Conservation (phyloP, 805 yeast species). For the Kodamaea sagamina region DNA sequence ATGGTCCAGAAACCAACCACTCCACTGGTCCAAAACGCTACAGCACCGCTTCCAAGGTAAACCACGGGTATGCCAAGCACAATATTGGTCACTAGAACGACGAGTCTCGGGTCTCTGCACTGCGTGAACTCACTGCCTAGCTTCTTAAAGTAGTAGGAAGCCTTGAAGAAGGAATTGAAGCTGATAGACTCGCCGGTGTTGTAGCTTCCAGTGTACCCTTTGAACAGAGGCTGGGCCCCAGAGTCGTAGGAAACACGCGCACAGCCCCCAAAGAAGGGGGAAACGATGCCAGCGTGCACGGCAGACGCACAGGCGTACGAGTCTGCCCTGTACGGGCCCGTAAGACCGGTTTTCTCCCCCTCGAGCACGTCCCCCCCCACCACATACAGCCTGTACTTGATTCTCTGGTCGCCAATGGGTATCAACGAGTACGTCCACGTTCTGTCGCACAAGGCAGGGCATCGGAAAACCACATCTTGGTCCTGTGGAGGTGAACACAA, state of each 20-base stretch:
- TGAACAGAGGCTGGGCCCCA: slow-evolving; percentile 47
- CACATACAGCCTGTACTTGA: slow-evolving; percentile 70
- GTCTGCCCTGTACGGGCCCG: slow-evolving; percentile 80
- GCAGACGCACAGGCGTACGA: slow-evolving; percentile 91
- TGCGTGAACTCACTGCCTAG: slow-evolving; percentile 39
- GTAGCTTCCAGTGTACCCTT: slow-evolving; percentile 48
- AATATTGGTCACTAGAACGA: slow-evolving; percentile 59
- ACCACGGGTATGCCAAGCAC: slow-evolving; percentile 63
- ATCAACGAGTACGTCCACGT: slow-evolving; percentile 73
- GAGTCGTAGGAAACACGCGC: slow-evolving; percentile 63
- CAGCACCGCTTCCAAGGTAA: slow-evolving; percentile 47
- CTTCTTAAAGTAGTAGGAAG: slow-evolving; percentile 63
- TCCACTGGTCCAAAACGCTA: slow-evolving; percentile 57
- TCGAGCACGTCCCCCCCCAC: slow-evolving; percentile 69
- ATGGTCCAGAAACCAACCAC: slow-evolving; percentile 85
- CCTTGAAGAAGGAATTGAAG: slow-evolving; percentile 75
- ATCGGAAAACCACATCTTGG: slow-evolving; percentile 57
- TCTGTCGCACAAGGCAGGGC: slow-evolving; percentile 86
- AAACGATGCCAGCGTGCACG: slow-evolving; percentile 77
- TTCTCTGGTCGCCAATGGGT: slow-evolving; percentile 67
- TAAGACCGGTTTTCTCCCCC: slow-evolving; percentile 25
- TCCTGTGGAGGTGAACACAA: slow-evolving; percentile 52
- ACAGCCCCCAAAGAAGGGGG: slow-evolving; percentile 78
- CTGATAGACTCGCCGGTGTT: slow-evolving; percentile 56
- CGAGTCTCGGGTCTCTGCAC: slow-evolving; percentile 69